Percentiles rank a stretch among this genome's conserved stretches.
These are phyloP conservation scores for Avena atlantica DNA, from an alignment of 176 grass and related monocot species.

Conservation along the genomic window DNA sequence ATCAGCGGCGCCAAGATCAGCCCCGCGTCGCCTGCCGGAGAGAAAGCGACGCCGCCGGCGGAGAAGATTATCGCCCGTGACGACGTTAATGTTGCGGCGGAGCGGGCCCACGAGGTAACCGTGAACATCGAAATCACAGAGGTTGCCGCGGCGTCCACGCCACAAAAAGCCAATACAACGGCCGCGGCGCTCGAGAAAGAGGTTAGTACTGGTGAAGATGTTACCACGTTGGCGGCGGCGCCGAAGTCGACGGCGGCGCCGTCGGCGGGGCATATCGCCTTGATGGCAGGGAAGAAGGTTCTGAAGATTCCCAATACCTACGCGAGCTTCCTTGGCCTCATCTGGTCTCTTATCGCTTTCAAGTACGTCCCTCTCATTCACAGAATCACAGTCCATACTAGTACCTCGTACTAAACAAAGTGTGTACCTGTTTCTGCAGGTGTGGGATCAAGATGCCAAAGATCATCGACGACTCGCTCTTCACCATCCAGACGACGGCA, in stretches of 20 bases:
- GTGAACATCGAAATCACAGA: conserved; percentile 56
- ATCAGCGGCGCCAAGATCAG: conserved; percentile 35
- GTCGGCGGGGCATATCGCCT: conserved; percentile 41
- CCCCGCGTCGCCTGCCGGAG: not conserved
- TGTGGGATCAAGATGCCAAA: conserved; percentile 69
- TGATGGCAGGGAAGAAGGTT: conserved; percentile 75
- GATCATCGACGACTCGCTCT: conserved; percentile 65
- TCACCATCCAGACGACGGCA: conserved; percentile 62
- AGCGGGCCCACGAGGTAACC: conserved; percentile 22
- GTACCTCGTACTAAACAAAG: not conserved
- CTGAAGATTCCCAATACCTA: conserved; percentile 77
- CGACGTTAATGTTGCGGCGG: not conserved
- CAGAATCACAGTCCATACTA: not conserved
- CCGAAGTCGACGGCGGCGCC: not conserved
- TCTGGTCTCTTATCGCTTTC: conserved; percentile 79
- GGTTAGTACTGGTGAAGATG: not conserved
- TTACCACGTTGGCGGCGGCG: not conserved
- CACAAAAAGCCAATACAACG: conserved; percentile 15
- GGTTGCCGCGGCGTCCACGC: conserved; percentile 13
- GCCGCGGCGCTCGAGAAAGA: not conserved
- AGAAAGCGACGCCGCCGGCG: not conserved
- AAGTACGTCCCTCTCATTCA: conserved; percentile 56
- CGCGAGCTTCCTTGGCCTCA: conserved; percentile 76
- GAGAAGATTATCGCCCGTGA: conserved; percentile 1
- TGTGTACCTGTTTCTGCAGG: conserved; percentile 26